phyloP scores from a whole-genome alignment of 78 protist species.

The Cyanophora paradoxa region DNA sequence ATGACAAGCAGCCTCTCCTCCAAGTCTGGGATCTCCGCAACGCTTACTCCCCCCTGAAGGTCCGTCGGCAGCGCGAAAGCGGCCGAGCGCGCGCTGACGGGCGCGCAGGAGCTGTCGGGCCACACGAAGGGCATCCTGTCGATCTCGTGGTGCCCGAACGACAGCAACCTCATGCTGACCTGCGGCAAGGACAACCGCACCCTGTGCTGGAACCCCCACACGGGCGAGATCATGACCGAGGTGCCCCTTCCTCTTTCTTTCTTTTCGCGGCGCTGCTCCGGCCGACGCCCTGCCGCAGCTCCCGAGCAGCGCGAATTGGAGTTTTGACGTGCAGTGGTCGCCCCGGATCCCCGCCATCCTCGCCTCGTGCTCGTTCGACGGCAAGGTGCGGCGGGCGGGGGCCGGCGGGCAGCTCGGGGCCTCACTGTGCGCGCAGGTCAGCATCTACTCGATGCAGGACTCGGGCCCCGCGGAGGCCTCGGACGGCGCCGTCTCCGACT shows the following conservation, averaged over 20 bases:
- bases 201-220: constrained; percentile 78
- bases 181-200: constrained; percentile 79
- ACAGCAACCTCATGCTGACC: constrained; percentile 56
- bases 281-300: constrained; percentile 8
- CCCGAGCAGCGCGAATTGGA: constrained; percentile 55
- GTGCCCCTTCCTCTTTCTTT: constrained; percentile 14
- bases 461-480: neutral
- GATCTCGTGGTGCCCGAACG: constrained; percentile 82
- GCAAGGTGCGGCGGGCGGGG: too few relatives aligned
- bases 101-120: constrained; percentile 39
- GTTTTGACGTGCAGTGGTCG: constrained; percentile 84
- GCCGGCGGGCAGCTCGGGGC: too few relatives aligned
- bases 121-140: constrained; percentile 75
- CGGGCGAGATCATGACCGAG: constrained; percentile 64
- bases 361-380: constrained; percentile 64
- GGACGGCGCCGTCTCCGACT: neutral
- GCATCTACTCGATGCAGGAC: constrained; percentile 31
- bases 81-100: neutral
- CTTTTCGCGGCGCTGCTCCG: neutral
- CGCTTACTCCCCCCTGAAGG: constrained; percentile 53
- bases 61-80: too few relatives aligned
- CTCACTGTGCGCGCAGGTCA: too few relatives aligned
- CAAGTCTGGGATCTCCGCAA: constrained; percentile 88
- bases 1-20: constrained; percentile 72
- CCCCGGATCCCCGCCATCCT: constrained; percentile 62